Conservation (phyloP, 225 moss, liverwort and hornwort species). For the Pleurozium schreberi region DNA sequence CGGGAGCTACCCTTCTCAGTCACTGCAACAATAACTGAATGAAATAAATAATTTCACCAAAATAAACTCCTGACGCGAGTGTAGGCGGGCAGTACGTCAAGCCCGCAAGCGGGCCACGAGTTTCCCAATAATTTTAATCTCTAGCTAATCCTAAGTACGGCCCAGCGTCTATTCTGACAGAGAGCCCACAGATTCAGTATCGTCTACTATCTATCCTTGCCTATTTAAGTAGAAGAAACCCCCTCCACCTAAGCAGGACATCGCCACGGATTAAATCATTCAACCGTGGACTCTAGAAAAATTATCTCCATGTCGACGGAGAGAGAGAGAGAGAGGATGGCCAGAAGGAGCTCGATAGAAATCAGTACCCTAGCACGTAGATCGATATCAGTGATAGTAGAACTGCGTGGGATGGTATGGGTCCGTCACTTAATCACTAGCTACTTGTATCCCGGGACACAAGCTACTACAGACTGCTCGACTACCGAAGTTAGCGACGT, state of each 20-base stretch:
- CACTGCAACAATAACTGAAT: neutral
- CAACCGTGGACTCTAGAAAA: neutral
- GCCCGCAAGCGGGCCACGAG: neutral
- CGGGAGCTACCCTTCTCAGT: neutral
- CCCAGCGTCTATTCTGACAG: neutral
- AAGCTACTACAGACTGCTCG: neutral
- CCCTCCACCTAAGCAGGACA: no score
- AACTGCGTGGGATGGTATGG: neutral
- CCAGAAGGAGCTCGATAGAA: no score
- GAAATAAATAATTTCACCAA: neutral
- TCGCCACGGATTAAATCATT: neutral
- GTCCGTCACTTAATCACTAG: neutral
- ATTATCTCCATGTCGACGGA: neutral
- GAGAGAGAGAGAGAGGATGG: neutral
- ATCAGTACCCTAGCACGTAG: neutral
- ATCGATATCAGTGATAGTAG: neutral
- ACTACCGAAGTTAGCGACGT: neutral
- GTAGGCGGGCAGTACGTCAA: neutral
- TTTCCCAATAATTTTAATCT: neutral
- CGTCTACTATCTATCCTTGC: neutral
- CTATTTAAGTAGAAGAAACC: neutral
- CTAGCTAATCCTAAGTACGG: neutral
- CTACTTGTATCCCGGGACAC: neutral
- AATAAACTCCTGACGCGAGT: neutral
- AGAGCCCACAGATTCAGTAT: no score